A percentile compares a stretch with the other conserved stretches of the same genome.
Evolutionary conservation across 2,329 filamentous ascomycete genomes (phyloP).

Genomic region (Fusarium poae): DNA sequence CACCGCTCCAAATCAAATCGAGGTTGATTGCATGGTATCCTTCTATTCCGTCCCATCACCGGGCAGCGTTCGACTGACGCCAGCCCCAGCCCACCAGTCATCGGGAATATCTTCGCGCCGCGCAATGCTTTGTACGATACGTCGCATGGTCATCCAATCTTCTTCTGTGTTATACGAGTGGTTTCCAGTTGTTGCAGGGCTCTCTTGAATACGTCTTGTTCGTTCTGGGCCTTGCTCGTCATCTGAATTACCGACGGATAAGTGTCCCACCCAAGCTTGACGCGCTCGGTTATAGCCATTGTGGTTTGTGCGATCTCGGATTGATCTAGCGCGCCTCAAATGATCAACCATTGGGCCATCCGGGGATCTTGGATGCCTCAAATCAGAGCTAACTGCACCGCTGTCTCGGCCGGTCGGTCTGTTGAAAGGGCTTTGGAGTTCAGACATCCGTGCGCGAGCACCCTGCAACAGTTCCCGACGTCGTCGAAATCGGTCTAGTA

Average conservation of each 20-base stretch:
- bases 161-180: constrained; percentile 53
- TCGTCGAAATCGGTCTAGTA: constrained; percentile 28
- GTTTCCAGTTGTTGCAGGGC: constrained; percentile 35
- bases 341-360: constrained; percentile 16
- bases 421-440: constrained; percentile 30
- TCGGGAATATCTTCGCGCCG: constrained; percentile 82
- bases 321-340: constrained; percentile 5
- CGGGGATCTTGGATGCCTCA: constrained; percentile 27
- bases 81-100: constrained; percentile 82
- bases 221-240: constrained; percentile 44
- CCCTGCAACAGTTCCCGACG: constrained; percentile 34
- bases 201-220: constrained; percentile 38
- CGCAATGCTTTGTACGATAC: constrained; percentile 77
- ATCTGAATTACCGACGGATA: constrained; percentile 48
- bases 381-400: constrained; percentile 27
- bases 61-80: constrained; percentile 70
- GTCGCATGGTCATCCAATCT: constrained; percentile 72
- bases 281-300: constrained; percentile 16
- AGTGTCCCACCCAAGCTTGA: constrained; percentile 46
- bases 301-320: constrained; percentile 9
- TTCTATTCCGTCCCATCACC: constrained; percentile 48
- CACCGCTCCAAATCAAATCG: constrained; percentile 13
- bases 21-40: constrained; percentile 5
- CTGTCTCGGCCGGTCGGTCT: constrained; percentile 15
- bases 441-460: constrained; percentile 38